These are phyloP conservation scores for Brassica incana DNA, from an alignment of 345 rosid species.

Conservation along the genomic window DNA sequence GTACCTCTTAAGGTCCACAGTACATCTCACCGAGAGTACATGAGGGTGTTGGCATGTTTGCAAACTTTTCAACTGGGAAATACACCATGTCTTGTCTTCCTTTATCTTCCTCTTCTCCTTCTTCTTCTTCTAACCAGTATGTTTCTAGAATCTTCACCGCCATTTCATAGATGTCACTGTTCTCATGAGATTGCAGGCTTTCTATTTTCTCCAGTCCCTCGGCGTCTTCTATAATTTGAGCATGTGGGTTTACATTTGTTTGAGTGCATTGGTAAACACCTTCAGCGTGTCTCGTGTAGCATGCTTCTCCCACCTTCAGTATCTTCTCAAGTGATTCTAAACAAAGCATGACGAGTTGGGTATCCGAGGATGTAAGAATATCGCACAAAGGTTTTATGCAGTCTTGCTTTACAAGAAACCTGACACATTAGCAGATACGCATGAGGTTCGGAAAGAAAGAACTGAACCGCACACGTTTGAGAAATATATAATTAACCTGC, in stretches of 20 bases:
- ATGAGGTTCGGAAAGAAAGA: slow-evolving; percentile 1
- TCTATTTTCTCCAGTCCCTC: slow-evolving; percentile 61
- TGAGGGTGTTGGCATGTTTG: slow-evolving; percentile 29
- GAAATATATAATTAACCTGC: neutral
- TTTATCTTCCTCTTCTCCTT: slow-evolving; percentile 42
- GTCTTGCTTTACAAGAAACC: slow-evolving; percentile 51
- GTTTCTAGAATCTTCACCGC: slow-evolving; percentile 56
- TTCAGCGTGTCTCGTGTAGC: slow-evolving; percentile 37
- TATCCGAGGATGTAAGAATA: slow-evolving; percentile 54
- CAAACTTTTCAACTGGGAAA: slow-evolving; percentile 22
- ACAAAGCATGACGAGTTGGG: slow-evolving; percentile 50
- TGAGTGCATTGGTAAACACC: slow-evolving; percentile 38
- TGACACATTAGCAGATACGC: slow-evolving; percentile 15
- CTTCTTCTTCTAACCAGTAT: slow-evolving; percentile 52
- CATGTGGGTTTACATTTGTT: slow-evolving; percentile 47
- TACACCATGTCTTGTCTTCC: slow-evolving; percentile 31
- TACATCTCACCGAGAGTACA: slow-evolving; percentile 26
- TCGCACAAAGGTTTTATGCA: slow-evolving; percentile 59
- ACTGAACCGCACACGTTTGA: neutral
- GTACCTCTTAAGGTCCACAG: slow-evolving; percentile 39
- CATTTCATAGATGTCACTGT: slow-evolving; percentile 39
- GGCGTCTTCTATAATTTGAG: slow-evolving; percentile 56
- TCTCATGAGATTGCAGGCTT: slow-evolving; percentile 53
- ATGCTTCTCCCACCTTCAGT: slow-evolving; percentile 60
- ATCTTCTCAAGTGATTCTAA: slow-evolving; percentile 59